Evolutionary conservation across 768 basidiomycete genomes (phyloP).

Genomic region (Lanmaoa rubissima): DNA sequence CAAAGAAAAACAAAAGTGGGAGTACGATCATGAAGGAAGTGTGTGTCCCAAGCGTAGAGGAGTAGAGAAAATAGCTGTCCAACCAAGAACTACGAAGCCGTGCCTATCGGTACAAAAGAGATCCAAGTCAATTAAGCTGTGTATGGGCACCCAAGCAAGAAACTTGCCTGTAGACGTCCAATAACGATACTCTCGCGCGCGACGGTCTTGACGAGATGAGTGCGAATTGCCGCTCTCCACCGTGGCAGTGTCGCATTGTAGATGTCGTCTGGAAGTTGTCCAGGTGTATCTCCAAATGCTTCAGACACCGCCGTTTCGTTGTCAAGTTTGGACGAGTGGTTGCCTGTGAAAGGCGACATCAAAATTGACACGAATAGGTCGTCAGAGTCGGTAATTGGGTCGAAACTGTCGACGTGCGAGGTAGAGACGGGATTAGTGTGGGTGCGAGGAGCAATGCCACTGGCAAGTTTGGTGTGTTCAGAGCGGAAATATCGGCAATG

Average conservation of each 20-base stretch:
- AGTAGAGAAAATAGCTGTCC: conserved; percentile 82
- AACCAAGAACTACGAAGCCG: conserved; percentile 61
- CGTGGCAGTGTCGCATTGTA: conserved; percentile 61
- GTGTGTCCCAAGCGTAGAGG: conserved; percentile 78
- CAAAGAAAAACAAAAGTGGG: conserved; percentile 88
- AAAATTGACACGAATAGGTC: neutral
- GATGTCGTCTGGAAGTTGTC: conserved; percentile 41
- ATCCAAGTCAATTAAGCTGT: conserved; percentile 9
- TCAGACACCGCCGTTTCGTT: neutral
- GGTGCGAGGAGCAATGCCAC: neutral
- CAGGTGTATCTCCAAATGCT: conserved; percentile 4
- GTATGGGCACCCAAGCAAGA: neutral
- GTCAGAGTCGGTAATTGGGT: neutral
- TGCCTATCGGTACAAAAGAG: conserved; percentile 33
- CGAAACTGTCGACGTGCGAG: neutral
- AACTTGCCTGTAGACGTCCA: conserved; percentile 66
- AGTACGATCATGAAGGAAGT: conserved; percentile 93
- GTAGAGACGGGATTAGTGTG: neutral
- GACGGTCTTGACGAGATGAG: conserved; percentile 50
- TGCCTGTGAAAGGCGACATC: neutral
- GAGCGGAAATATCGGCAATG: too few relatives aligned
- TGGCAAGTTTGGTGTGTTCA: neutral
- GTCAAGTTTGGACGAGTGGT: neutral
- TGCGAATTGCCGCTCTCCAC: conserved; percentile 65
- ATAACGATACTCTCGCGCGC: conserved; percentile 58